These are phyloP conservation scores for Parietichytrium sp. DNA, from an alignment of 108 stramenopile genomes.

Conservation along the genomic window DNA sequence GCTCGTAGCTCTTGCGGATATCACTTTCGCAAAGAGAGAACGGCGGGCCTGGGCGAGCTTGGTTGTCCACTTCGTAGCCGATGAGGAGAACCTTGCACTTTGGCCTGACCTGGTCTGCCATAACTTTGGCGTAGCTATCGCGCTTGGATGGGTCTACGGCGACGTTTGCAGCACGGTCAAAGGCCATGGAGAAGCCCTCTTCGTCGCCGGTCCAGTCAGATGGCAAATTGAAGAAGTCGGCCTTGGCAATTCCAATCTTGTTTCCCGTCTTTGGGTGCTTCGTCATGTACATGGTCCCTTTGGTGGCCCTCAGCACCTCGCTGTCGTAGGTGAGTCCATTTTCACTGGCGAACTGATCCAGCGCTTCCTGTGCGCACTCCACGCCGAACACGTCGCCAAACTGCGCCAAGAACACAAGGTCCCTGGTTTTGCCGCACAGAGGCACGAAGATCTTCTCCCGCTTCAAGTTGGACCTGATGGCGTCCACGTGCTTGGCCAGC, in stretches of 20 bases:
- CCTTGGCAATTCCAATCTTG: background rate
- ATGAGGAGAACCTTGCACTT: background rate
- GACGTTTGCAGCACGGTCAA: background rate
- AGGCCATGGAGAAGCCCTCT: background rate
- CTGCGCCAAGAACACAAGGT: conserved; percentile 16
- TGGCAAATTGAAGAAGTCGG: conserved; percentile 10
- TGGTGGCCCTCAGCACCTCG: background rate
- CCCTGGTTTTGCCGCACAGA: background rate
- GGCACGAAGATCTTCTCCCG: conserved; percentile 31
- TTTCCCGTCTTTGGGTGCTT: background rate
- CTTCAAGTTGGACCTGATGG: no score
- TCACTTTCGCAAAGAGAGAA: background rate
- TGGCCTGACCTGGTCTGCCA: background rate
- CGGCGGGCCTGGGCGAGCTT: conserved; percentile 4
- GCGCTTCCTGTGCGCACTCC: background rate
- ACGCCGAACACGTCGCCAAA: background rate
- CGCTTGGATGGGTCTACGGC: conserved; percentile 16
- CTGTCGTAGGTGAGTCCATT: background rate
- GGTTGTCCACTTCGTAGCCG: background rate
- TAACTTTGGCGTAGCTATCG: background rate
- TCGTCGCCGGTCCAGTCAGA: conserved; percentile 6
- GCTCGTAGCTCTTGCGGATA: conserved; percentile 10
- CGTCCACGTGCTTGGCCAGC: no score
- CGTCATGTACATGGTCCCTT: background rate
- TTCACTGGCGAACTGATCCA: background rate